These are phyloP conservation scores for Raffaelea deltoideospora DNA, from an alignment of 2,329 filamentous ascomycete genomes.

Conservation along the genomic window DNA sequence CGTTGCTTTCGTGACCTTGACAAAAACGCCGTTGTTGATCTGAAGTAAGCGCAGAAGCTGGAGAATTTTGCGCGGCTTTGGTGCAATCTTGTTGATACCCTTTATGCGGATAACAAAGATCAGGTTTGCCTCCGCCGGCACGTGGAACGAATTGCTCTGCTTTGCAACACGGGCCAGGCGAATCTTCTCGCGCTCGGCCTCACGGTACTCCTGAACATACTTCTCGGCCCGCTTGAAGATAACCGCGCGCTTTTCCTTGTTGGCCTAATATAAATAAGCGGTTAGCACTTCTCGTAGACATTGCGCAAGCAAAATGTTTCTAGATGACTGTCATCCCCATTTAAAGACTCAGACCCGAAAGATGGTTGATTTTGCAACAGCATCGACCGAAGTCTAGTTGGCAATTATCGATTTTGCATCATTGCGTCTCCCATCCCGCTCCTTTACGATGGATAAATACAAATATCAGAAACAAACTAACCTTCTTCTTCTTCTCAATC, in stretches of 20 bases:
- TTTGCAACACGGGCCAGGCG: constrained; percentile 81
- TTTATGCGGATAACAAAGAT: constrained; percentile 99
- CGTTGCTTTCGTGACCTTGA: constrained; percentile 95
- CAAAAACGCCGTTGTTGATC: constrained; percentile 99
- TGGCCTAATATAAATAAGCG: constrained; percentile 46
- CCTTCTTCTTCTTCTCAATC: constrained; percentile 77
- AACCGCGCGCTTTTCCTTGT: constrained; percentile 95
- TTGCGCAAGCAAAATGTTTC: constrained; percentile 1
- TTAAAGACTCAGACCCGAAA: constrained; percentile 96
- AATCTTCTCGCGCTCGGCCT: constrained; percentile 96
- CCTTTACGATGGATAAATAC: constrained; percentile 2
- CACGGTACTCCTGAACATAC: constrained; percentile 99
- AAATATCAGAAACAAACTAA: constrained; percentile 23
- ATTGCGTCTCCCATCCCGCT: constrained; percentile 25
- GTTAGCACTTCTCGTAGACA: neutral
- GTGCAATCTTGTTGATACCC: constrained; percentile 99
- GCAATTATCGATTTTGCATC: constrained; percentile 80
- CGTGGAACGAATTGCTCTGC: constrained; percentile 84
- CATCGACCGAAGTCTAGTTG: constrained; percentile 94
- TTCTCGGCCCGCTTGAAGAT: constrained; percentile 99
- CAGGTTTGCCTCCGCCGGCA: constrained; percentile 87
- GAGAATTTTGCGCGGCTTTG: constrained; percentile 99
- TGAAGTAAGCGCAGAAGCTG: constrained; percentile 98
- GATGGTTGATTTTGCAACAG: constrained; percentile 97
- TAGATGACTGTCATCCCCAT: constrained; percentile 9